A percentile compares a stretch with the other conserved stretches of the same genome.
phyloP scores from a whole-genome alignment of 495 filamentous ascomycete genomes.

The Neurospora sp. region DNA sequence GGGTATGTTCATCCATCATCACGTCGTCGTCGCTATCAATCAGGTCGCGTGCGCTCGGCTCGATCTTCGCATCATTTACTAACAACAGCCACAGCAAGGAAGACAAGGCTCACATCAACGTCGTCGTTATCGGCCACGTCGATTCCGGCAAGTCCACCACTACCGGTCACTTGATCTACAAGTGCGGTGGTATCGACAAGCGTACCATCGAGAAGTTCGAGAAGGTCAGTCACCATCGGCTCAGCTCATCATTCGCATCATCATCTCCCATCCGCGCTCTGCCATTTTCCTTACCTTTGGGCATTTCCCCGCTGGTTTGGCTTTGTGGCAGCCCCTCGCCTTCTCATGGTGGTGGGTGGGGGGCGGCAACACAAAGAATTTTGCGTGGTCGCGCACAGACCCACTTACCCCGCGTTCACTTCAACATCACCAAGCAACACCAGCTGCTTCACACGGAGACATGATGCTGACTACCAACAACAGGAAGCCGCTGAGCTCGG shows the following conservation, averaged over 20 bases:
- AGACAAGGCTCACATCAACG: slow-evolving; percentile 79
- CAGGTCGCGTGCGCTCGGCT: background rate
- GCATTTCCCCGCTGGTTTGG: slow-evolving; percentile 9
- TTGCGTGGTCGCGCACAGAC: slow-evolving; percentile 18
- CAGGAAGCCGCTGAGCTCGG: slow-evolving; percentile 98
- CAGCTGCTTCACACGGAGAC: background rate
- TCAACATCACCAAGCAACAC: background rate
- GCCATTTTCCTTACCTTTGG: slow-evolving; percentile 7
- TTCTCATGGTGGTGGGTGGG: slow-evolving; percentile 23
- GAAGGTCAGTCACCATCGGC: slow-evolving; percentile 59
- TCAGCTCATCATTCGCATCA: slow-evolving; percentile 4
- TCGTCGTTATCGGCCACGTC: slow-evolving; percentile 99
- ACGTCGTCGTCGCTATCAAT: background rate
- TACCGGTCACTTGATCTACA: slow-evolving; percentile 96
- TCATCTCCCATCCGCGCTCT: background rate
- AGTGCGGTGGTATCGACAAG: slow-evolving; percentile 99
- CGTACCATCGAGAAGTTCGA: slow-evolving; percentile 99
- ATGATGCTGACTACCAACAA: slow-evolving; percentile 21
- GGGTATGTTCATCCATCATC: slow-evolving; percentile 11
- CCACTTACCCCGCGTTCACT: slow-evolving; percentile 10
- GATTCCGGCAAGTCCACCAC: slow-evolving; percentile 99
- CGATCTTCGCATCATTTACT: slow-evolving; percentile 6
- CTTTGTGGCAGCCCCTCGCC: slow-evolving; percentile 17
- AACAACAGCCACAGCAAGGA: slow-evolving; percentile 57
- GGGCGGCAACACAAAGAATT: slow-evolving; percentile 21